Evolutionary conservation across 371 early-diverging fungal genomes (phyloP).

Genomic region (Actinomortierella wolfii): DNA sequence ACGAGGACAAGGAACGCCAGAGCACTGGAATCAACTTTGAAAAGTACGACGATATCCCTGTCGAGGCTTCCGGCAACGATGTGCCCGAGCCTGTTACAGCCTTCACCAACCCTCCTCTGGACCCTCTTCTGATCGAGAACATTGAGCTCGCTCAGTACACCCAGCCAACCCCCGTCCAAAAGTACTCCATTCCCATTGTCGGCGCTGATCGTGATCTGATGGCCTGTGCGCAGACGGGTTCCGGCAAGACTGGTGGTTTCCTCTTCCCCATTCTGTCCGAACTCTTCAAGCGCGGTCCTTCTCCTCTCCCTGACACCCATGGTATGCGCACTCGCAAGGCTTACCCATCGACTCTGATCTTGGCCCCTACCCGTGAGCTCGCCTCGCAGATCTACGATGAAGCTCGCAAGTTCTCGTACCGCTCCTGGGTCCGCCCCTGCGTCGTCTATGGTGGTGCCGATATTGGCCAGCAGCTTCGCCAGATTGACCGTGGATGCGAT

Average conservation of each 20-base stretch:
- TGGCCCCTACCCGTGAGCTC: slow-evolving; percentile 98
- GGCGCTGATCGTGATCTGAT: slow-evolving; percentile 77
- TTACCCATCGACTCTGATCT: slow-evolving; percentile 81
- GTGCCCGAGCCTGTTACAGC: slow-evolving; percentile 71
- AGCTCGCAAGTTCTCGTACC: slow-evolving; percentile 86
- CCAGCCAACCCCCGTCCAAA: slow-evolving; percentile 96
- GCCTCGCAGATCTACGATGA: slow-evolving; percentile 92
- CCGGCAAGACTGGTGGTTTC: slow-evolving; percentile 91
- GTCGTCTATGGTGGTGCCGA: slow-evolving; percentile 99
- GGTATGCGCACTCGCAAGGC: slow-evolving; percentile 87
- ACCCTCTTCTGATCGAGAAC: slow-evolving; percentile 88
- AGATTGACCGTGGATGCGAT: slow-evolving; percentile 93
- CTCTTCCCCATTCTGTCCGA: slow-evolving; percentile 89
- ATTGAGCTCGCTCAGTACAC: slow-evolving; percentile 90
- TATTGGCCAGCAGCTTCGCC: slow-evolving; percentile 88
- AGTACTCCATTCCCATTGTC: slow-evolving; percentile 91
- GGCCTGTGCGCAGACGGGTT: slow-evolving; percentile 96
- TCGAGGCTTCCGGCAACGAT: slow-evolving; percentile 87
- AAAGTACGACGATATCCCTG: slow-evolving; percentile 96
- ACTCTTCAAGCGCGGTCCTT: slow-evolving; percentile 90
- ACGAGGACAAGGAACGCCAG: slow-evolving; percentile 68
- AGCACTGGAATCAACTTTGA: slow-evolving; percentile 96
- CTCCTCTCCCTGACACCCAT: slow-evolving; percentile 55
- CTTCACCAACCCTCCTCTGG: slow-evolving; percentile 77
- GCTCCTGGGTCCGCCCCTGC: slow-evolving; percentile 90